Base-by-base conservation (phyloP, 2,329 filamentous ascomycete species). In the Aureobasidium sp. region DNA sequence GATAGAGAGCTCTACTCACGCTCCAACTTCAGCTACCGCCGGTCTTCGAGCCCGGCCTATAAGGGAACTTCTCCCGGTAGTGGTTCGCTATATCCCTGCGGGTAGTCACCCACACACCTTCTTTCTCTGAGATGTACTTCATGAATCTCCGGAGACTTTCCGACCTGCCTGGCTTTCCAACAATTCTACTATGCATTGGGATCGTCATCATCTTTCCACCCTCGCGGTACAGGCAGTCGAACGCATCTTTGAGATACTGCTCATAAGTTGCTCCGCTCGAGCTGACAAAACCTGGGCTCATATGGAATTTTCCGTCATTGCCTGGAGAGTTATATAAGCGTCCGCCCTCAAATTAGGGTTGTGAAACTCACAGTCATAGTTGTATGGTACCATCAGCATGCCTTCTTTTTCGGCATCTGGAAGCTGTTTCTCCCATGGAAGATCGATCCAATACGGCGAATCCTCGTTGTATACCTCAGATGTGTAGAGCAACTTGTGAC, bases 401-500 rank as follows among this genome's bases (percentile, higher is more conserved):
- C 81, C 80, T 64, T 82, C 78, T 27, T 70, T 69, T 51, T 77
- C 68, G 0, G 75, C 70, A n/a, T 72, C 69, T 0, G 68, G 65
- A 15, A 70, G 71, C 11, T 74, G 70, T 6, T 75, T 72, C 70
- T 84, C 82, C 42, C 75, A 72, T 0, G 80, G 80, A 2, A 83
- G 70, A 66, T 83, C 81, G 9, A 79, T 73, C 81, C 80, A 83
- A 68, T 83, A 83, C 0, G 81, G 81, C 9, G 83, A 71, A 63
- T 84, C 81, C 62, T 84, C 82, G 20, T 80, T 79, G 64, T 83
- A 84, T 0, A 75, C 76, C 64, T 84, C 81, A 15, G 73, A 75
- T 22, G 76, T 75, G 74, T 79, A 84, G 0, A 82, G 68, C 0
- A 84, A 73, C 63, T 76, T 75, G 61, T 79, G 76, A 4, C 79